Conservation (phyloP, 805 yeast species). For the Candida michaelii region DNA sequence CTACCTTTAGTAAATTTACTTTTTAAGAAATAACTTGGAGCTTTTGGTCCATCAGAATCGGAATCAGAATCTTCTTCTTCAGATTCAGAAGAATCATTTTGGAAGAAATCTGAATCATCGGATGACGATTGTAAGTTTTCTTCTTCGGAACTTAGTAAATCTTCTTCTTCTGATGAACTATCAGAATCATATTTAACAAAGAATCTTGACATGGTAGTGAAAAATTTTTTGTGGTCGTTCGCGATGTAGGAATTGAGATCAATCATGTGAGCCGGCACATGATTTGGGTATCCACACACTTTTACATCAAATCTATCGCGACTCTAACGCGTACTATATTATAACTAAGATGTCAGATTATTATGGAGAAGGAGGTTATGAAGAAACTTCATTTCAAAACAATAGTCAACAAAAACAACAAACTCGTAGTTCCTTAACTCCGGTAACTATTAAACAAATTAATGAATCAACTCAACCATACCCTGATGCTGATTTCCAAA, state of each 20-base stretch:
- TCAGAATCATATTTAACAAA: conserved; percentile 67
- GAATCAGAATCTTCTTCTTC: conserved; percentile 34
- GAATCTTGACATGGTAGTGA: conserved; percentile 72
- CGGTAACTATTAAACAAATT: conserved; percentile 75
- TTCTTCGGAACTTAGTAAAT: conserved; percentile 55
- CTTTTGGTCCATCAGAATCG: conserved; percentile 38
- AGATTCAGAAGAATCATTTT: conserved; percentile 22
- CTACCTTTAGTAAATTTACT: conserved; percentile 43
- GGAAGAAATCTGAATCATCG: conserved; percentile 53
- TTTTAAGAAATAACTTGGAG: conserved; percentile 58
- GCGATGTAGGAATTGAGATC: conserved; percentile 2
- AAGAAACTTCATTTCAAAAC: conserved; percentile 12
- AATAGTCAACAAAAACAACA: conserved; percentile 28
- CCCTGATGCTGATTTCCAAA: conserved; percentile 66
- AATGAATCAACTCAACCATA: conserved; percentile 58
- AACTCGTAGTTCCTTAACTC: conserved; percentile 37
- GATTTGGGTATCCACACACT: neutral
- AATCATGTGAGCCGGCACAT: neutral
- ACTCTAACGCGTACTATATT: neutral
- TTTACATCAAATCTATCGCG: neutral
- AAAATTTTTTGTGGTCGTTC: conserved; percentile 2
- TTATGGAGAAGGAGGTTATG: conserved; percentile 10
- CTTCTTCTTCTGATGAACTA: conserved; percentile 53
- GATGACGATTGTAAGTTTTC: conserved; percentile 47
- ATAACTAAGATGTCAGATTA: conserved; percentile 4